Conservation (phyloP, 1,139 yeast genomes). For the Zhuliangozyma blackwelliae region DNA sequence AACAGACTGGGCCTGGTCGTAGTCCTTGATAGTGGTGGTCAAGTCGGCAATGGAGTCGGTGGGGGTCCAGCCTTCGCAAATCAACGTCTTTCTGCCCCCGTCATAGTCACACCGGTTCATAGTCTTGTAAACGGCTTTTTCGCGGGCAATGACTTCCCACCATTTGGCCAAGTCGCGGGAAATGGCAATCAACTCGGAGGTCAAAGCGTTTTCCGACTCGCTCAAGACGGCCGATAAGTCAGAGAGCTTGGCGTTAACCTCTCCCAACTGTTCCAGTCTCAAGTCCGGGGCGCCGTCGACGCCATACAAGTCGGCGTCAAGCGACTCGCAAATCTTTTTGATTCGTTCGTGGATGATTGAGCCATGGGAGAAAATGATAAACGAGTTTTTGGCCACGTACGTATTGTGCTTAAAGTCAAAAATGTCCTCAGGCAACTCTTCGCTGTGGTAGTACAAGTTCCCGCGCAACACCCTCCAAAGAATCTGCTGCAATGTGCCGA, state of each 20-base stretch:
- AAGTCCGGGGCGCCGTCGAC: constrained; percentile 28
- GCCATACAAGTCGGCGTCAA: constrained; percentile 40
- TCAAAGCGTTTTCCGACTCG: constrained; percentile 54
- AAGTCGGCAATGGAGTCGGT: constrained; percentile 47
- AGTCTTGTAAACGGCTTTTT: constrained; percentile 63
- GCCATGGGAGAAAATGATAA: constrained; percentile 46
- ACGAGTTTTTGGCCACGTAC: constrained; percentile 35
- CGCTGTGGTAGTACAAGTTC: constrained; percentile 70
- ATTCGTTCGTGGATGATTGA: constrained; percentile 37
- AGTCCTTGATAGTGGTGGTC: constrained; percentile 28
- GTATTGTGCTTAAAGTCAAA: constrained; percentile 33
- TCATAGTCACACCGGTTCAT: constrained; percentile 69
- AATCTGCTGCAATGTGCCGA: constrained; percentile 72
- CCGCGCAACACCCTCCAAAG: constrained; percentile 94
- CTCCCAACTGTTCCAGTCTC: constrained; percentile 48
- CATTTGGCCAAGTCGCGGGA: constrained; percentile 68
- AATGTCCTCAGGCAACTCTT: constrained; percentile 53
- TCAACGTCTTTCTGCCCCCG: constrained; percentile 56
- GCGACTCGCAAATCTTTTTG: constrained; percentile 41
- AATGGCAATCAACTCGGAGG: constrained; percentile 67
- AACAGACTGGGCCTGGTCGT: constrained; percentile 37
- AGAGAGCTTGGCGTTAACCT: constrained; percentile 49
- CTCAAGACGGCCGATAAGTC: constrained; percentile 58
- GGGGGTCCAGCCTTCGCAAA: constrained; percentile 83
- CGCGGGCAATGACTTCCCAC: constrained; percentile 67